Evolutionary conservation across 495 filamentous ascomycete genomes (phyloP).

Genomic region (Tetracladium marchalianum): DNA sequence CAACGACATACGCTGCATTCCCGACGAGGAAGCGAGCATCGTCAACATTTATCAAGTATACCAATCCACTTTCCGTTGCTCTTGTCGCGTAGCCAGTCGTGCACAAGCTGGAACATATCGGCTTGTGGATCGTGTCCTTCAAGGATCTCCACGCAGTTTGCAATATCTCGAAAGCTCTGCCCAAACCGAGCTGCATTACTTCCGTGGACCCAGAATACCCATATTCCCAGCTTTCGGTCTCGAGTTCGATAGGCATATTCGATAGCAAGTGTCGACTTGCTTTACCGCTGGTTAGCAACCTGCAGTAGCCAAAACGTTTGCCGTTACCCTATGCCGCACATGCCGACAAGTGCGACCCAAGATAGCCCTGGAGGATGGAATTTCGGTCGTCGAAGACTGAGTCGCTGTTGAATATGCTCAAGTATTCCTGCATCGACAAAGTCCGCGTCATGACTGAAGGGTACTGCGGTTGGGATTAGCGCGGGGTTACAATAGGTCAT

Average conservation of each 20-base stretch:
- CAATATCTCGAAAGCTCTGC: conserved; percentile 28
- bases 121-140: conserved; percentile 23
- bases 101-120: conserved; percentile 26
- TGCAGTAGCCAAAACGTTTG: too few relatives aligned
- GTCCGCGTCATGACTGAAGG: too few relatives aligned
- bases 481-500: too few relatives aligned
- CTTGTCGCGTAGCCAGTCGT: conserved; percentile 23
- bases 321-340: too few relatives aligned
- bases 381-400: too few relatives aligned
- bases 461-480: too few relatives aligned
- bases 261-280: conserved; percentile 11
- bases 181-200: conserved; percentile 25
- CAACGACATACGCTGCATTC: too few relatives aligned
- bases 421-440: too few relatives aligned
- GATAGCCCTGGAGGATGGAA: too few relatives aligned
- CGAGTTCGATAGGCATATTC: conserved; percentile 21
- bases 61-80: conserved; percentile 31
- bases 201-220: conserved; percentile 35
- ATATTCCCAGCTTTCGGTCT: conserved; percentile 23
- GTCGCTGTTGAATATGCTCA: too few relatives aligned
- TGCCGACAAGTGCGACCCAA: too few relatives aligned
- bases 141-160: conserved; percentile 24
- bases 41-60: conserved; percentile 35
- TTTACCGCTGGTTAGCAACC: too few relatives aligned
- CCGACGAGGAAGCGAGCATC: conserved; percentile 19